Percentiles rank a stretch among this genome's conserved stretches.
phyloP scores from a whole-genome alignment of 352 stramenopile genomes.

The Aphanomyces invadans region DNA sequence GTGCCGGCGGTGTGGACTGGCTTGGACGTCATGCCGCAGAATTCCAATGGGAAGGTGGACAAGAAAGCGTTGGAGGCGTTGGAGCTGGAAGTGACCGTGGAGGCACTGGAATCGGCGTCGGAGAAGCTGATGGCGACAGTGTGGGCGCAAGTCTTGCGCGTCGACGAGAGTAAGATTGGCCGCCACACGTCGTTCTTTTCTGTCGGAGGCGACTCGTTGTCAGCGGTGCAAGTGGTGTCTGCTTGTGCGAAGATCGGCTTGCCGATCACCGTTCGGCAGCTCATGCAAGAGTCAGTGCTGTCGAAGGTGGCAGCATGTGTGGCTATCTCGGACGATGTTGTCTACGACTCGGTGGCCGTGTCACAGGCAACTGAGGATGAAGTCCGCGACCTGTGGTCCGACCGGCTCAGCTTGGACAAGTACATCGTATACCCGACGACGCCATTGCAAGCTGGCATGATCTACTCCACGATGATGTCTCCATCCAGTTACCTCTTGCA shows the following conservation, averaged over 20 bases:
- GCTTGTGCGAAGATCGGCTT: background rate
- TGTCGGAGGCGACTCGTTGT: background rate
- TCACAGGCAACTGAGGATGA: too few species aligned
- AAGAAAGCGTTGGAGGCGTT: background rate
- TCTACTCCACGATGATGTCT: background rate
- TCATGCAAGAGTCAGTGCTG: background rate
- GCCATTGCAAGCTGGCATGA: background rate
- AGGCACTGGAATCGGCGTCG: background rate
- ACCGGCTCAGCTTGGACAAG: too few species aligned
- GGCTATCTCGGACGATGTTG: too few species aligned
- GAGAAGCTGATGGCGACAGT: background rate
- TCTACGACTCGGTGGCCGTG: too few species aligned
- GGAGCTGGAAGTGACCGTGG: background rate
- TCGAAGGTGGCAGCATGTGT: background rate
- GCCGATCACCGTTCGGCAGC: background rate
- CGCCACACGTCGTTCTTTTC: background rate
- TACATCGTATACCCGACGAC: background rate
- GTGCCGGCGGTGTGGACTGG: conserved; percentile 79
- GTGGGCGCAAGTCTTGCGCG: background rate
- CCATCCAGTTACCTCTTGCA: background rate
- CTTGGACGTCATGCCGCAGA: conserved; percentile 75
- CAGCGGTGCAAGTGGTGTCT: background rate
- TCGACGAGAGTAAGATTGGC: background rate
- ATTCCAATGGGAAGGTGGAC: conserved; percentile 53
- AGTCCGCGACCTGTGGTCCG: too few species aligned